Conservation (phyloP, 768 basidiomycete genomes). For the Tricholoma hemisulphureum region DNA sequence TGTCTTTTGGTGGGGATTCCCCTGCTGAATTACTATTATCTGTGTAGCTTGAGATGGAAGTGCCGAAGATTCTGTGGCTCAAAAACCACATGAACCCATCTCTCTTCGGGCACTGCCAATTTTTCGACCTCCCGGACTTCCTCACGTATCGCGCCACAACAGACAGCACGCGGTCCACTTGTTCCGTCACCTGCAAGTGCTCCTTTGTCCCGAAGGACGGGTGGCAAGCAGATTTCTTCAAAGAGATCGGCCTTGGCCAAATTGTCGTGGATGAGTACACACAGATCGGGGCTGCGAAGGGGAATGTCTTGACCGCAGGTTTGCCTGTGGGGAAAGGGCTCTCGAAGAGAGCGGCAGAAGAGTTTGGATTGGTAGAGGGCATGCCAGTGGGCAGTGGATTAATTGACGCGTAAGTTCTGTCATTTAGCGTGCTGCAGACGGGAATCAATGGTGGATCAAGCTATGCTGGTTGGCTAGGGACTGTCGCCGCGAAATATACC, state of each 20-base stretch:
- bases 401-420: constrained; percentile 79
- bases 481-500: constrained; percentile 75
- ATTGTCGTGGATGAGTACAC: constrained; percentile 67
- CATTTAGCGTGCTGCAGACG: not conserved
- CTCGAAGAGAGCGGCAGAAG: constrained; percentile 72
- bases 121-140: constrained; percentile 93
- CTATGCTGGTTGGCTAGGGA: constrained; percentile 97
- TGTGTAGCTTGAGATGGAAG: constrained; percentile 91
- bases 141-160: constrained; percentile 89
- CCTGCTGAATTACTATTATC: not conserved
- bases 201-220: constrained; percentile 84
- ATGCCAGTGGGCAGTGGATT: constrained; percentile 92
- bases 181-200: constrained; percentile 96
- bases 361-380: constrained; percentile 81
- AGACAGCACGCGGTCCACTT: constrained; percentile 75
- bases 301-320: constrained; percentile 74
- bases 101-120: constrained; percentile 73
- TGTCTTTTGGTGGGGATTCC: not conserved
- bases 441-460: constrained; percentile 30
- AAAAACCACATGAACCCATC: constrained; percentile 79
- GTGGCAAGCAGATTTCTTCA: constrained; percentile 89
- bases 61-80: constrained; percentile 96
- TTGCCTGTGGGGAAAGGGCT: constrained; percentile 85
- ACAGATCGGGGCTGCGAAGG: constrained; percentile 69
- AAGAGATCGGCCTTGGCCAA: constrained; percentile 74